Conservation (phyloP, 805 yeast species). For the Sugiyamaella smithiae region DNA sequence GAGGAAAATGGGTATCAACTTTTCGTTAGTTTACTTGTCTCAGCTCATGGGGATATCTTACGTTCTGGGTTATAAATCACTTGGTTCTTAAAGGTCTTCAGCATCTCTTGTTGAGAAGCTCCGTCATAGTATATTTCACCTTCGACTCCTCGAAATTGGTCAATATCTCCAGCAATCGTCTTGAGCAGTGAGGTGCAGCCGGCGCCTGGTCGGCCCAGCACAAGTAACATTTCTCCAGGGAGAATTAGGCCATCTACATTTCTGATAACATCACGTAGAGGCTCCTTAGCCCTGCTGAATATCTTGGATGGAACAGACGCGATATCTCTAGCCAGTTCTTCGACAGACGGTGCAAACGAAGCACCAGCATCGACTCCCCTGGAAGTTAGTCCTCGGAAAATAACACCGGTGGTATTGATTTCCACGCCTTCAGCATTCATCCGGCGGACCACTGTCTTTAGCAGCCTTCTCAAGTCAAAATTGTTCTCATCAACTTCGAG, state of each 20-base stretch:
- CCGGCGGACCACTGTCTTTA: conserved; percentile 25
- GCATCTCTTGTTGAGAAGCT: conserved; percentile 56
- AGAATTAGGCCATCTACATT: conserved; percentile 38
- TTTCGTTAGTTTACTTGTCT: no score
- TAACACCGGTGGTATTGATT: conserved; percentile 35
- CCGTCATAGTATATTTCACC: conserved; percentile 66
- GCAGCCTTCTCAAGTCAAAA: conserved; percentile 45
- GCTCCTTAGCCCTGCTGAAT: conserved; percentile 8
- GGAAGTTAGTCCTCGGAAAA: conserved; percentile 39
- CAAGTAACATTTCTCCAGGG: conserved; percentile 69
- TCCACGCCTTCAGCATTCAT: conserved; percentile 35
- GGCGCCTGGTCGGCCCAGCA: conserved; percentile 73
- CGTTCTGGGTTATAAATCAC: conserved; percentile 40
- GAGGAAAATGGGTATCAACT: conserved; percentile 73
- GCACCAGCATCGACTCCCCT: conserved; percentile 49
- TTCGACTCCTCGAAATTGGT: conserved; percentile 44
- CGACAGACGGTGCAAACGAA: conserved; percentile 44
- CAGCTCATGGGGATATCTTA: no score
- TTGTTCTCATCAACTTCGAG: conserved; percentile 46
- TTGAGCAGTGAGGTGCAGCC: conserved; percentile 73
- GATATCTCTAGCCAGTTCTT: conserved; percentile 38
- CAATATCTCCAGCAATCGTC: conserved; percentile 58
- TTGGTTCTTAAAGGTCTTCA: conserved; percentile 52
- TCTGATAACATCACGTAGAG: conserved; percentile 26
- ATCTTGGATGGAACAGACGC: conserved; percentile 24